phyloP scores from a whole-genome alignment of 148 eudicot species.

The Rhododendron henanense region DNA sequence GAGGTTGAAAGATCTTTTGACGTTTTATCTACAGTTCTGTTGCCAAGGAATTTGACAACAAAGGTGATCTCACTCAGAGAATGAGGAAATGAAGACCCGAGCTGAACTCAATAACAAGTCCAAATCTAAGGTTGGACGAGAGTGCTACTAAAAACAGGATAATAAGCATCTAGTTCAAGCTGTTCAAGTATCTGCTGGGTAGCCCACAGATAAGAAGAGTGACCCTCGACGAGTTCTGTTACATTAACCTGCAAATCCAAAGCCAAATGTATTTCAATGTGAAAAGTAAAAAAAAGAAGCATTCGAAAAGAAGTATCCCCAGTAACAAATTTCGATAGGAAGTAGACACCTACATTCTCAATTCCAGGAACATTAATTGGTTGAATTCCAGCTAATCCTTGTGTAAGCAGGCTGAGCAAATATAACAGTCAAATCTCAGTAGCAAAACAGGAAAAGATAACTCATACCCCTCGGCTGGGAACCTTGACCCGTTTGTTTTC shows the following conservation, averaged over 20 bases:
- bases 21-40: background rate
- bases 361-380: slow-evolving; percentile 78
- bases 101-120: background rate
- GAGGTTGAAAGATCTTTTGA: background rate
- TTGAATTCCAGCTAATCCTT: slow-evolving; percentile 97
- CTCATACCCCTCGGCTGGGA: background rate
- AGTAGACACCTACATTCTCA: slow-evolving; percentile 61
- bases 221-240: slow-evolving; percentile 73
- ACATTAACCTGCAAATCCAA: slow-evolving; percentile 63
- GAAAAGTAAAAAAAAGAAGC: background rate
- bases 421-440: background rate
- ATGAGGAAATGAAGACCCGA: background rate
- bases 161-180: slow-evolving; percentile 75
- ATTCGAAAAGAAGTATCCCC: background rate
- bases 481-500: background rate
- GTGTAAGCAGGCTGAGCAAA: slow-evolving; percentile 70
- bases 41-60: background rate
- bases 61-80: background rate
- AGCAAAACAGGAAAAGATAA: background rate
- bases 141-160: slow-evolving; percentile 51
- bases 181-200: slow-evolving; percentile 70
- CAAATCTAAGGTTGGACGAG: background rate
- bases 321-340: slow-evolving; percentile 1
- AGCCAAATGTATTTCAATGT: background rate
- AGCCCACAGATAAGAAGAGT: slow-evolving; percentile 88